These are phyloP conservation scores for Rhodotorula sp. DNA, from an alignment of 1,284 basidiomycete species.

Conservation along the genomic window DNA sequence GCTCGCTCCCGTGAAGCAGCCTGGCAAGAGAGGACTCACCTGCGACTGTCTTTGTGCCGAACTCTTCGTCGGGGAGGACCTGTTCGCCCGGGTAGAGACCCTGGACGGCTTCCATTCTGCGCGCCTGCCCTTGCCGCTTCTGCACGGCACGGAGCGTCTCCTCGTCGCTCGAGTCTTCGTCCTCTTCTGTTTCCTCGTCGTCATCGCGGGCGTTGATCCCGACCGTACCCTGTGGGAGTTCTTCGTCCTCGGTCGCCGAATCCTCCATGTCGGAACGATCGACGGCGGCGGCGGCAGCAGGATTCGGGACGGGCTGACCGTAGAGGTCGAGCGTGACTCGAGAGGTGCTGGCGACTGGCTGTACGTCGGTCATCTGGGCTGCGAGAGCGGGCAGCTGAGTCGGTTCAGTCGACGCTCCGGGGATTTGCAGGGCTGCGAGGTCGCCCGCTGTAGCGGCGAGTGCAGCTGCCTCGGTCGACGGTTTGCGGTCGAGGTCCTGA, in stretches of 20 bases:
- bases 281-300: neutral
- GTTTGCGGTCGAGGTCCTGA: neutral
- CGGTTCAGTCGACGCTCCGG: too few relatives aligned
- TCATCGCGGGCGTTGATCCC: neutral
- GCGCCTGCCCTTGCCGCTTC: neutral
- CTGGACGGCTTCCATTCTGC: neutral
- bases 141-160: neutral
- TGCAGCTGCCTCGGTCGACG: neutral
- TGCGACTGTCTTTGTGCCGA: conserved; percentile 11
- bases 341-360: neutral
- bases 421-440: neutral
- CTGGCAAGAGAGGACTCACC: conserved; percentile 1
- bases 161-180: neutral
- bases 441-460: neutral
- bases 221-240: neutral
- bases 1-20: too few relatives aligned
- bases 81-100: conserved; percentile 6
- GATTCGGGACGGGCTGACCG: neutral
- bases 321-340: neutral
- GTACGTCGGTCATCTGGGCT: neutral
- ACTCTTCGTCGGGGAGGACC: conserved; percentile 15
- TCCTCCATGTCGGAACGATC: neutral
- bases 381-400: neutral
- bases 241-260: neutral
- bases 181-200: neutral